Evolutionary conservation across 306 rosid species (phyloP).

Genomic region (Cajanus cajan): DNA sequence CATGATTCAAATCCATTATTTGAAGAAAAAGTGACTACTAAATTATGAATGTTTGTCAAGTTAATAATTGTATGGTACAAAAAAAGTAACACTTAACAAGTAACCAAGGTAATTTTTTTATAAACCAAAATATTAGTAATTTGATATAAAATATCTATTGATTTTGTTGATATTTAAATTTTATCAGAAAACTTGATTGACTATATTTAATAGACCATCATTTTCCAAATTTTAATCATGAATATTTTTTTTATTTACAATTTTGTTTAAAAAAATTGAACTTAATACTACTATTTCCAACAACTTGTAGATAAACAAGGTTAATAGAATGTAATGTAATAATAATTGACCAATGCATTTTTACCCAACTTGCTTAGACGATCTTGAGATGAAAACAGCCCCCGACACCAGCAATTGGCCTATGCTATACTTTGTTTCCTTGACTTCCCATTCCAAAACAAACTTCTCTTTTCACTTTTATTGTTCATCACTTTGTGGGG

Average conservation of each 20-base stretch:
- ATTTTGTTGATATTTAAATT: too few species aligned
- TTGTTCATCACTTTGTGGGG: slow-evolving; percentile 24
- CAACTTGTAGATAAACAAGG: too few species aligned
- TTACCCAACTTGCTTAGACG: neutral
- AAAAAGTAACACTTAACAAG: neutral
- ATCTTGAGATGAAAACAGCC: neutral
- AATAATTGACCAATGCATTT: neutral
- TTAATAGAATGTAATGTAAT: too few species aligned
- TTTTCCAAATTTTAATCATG: too few species aligned
- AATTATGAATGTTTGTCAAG: neutral
- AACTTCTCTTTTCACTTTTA: slow-evolving; percentile 11
- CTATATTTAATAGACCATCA: too few species aligned
- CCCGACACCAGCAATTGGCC: neutral
- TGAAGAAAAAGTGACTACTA: neutral
- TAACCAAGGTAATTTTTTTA: neutral
- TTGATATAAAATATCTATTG: too few species aligned
- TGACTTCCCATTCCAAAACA: slow-evolving; percentile 13
- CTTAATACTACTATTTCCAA: too few species aligned
- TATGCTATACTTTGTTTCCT: neutral
- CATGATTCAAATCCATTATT: neutral
- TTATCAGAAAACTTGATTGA: too few species aligned
- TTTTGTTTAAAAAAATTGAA: too few species aligned
- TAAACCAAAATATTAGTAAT: neutral
- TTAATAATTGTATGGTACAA: neutral
- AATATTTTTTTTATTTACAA: too few species aligned